phyloP scores from a whole-genome alignment of 148 eudicot genomes.

The Hydrangea macrophylla region DNA sequence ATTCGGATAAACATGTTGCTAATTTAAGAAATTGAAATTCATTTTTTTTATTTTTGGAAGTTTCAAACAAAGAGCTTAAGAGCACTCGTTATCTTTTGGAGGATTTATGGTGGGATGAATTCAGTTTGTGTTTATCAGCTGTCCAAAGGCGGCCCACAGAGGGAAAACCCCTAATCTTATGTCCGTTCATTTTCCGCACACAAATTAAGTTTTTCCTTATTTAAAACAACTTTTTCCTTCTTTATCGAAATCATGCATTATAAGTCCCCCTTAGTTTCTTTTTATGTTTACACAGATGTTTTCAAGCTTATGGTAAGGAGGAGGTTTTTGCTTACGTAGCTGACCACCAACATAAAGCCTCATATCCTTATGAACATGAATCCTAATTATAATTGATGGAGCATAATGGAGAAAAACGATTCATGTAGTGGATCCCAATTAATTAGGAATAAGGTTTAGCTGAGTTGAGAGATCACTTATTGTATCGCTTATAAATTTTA shows the following conservation, averaged over 20 bases:
- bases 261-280: background rate
- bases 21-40: background rate
- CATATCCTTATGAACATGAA: no score
- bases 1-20: background rate
- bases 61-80: background rate
- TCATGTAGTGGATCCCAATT: background rate
- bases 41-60: background rate
- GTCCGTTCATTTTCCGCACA: no score
- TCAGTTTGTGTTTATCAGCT: background rate
- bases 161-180: background rate
- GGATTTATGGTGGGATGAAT: background rate
- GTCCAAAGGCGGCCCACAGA: background rate
- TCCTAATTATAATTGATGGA: background rate
- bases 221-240: no score
- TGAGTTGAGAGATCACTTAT: no score
- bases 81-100: background rate
- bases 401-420: background rate
- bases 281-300: no score
- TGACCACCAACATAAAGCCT: no score
- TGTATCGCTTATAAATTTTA: no score
- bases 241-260: no score
- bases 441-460: no score
- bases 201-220: no score
- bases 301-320: no score
- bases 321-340: no score